Percentiles rank a stretch among this genome's conserved stretches.
Conservation (phyloP, 2,329 filamentous ascomycete genomes). For the Xylariales sp. region DNA sequence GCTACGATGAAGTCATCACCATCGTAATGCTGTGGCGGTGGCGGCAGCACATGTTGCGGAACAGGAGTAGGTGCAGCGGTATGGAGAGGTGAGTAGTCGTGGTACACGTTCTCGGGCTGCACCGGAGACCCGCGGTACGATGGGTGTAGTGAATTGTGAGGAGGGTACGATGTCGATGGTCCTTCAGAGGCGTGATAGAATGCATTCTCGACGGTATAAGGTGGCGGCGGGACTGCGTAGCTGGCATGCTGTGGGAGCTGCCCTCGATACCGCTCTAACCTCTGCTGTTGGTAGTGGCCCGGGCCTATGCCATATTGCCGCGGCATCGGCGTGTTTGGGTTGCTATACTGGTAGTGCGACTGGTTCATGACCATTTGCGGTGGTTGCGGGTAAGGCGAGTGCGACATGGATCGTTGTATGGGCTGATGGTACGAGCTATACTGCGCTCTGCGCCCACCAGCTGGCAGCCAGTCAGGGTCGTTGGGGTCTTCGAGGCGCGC, state of each 20-base stretch:
- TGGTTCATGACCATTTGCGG: conserved; percentile 8
- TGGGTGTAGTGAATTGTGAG: no score
- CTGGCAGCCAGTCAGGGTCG: conserved; percentile 24
- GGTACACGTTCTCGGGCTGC: conserved; percentile 12
- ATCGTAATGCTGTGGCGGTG: conserved; percentile 2
- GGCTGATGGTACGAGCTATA: conserved; percentile 14
- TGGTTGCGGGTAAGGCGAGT: conserved; percentile 12
- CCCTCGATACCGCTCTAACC: conserved; percentile 13
- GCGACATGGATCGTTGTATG: conserved; percentile 13
- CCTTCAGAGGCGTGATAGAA: no score
- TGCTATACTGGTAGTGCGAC: conserved; percentile 30
- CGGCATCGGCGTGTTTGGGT: conserved; percentile 33
- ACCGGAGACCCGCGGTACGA: no score
- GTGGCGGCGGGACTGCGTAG: conserved; percentile 10
- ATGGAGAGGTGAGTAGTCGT: no score
- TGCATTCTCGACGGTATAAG: no score
- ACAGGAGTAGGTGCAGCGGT: not conserved
- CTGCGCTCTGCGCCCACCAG: not conserved
- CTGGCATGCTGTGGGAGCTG: conserved; percentile 3
- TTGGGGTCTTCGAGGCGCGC: conserved; percentile 26
- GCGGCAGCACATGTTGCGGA: not conserved
- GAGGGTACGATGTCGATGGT: no score
- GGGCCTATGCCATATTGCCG: conserved; percentile 29
- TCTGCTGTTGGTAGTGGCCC: conserved; percentile 34
- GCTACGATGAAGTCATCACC: no score